These are phyloP conservation scores for Teratosphaeria epicoccoides DNA, from an alignment of 2,329 filamentous ascomycete species.

Conservation along the genomic window DNA sequence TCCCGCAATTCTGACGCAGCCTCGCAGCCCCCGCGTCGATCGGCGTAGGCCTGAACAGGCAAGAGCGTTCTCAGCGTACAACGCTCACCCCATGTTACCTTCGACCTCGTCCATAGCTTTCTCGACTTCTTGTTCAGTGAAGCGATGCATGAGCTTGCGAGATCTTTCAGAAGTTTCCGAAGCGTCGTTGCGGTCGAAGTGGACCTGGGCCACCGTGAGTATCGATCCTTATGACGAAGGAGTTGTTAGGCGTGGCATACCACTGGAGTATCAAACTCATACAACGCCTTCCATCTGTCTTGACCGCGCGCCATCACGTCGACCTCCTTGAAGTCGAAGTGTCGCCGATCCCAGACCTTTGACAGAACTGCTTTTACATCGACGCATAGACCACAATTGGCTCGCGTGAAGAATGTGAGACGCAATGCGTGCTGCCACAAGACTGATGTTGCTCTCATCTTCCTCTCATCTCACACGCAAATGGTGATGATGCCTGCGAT, in stretches of 20 bases:
- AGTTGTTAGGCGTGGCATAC: slow-evolving; percentile 34
- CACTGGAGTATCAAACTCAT: slow-evolving; percentile 74
- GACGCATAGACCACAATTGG: slow-evolving; percentile 60
- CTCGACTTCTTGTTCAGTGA: slow-evolving; percentile 55
- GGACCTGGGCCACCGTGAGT: slow-evolving; percentile 34
- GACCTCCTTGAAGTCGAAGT: slow-evolving; percentile 59
- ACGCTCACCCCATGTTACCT: slow-evolving; percentile 9
- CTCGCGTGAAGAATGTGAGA: slow-evolving; percentile 63
- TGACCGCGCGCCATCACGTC: slow-evolving; percentile 55
- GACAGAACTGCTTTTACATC: slow-evolving; percentile 59
- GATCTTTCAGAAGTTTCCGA: slow-evolving; percentile 45
- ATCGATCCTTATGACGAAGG: neutral
- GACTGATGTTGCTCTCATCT: slow-evolving; percentile 9
- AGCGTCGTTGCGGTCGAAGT: slow-evolving; percentile 50
- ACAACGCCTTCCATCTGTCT: slow-evolving; percentile 58
- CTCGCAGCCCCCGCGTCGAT: neutral
- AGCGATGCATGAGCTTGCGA: slow-evolving; percentile 67
- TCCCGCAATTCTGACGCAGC: neutral
- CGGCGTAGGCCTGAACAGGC: neutral
- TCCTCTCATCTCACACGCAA: too few species aligned
- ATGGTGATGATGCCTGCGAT: too few species aligned
- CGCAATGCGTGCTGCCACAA: slow-evolving; percentile 14
- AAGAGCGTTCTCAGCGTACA: neutral
- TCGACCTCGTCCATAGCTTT: slow-evolving; percentile 54
- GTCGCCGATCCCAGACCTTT: slow-evolving; percentile 54